phyloP scores from a whole-genome alignment of 495 filamentous ascomycete genomes.

The Paragyromitra xinjiangensis region DNA sequence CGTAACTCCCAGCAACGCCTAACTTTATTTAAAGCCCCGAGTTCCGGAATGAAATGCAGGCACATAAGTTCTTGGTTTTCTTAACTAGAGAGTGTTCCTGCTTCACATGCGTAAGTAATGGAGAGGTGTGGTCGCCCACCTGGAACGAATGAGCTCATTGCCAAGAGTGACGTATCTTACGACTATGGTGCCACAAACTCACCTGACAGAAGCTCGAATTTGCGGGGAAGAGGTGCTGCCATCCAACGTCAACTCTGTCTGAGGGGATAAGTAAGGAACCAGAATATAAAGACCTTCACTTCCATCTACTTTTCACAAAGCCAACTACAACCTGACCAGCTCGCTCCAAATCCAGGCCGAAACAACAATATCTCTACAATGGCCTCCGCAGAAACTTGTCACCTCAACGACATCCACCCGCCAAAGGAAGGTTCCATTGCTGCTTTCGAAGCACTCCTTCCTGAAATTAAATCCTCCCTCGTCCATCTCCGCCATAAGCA shows the following conservation, averaged over 20 bases:
- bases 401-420: conserved; percentile 25
- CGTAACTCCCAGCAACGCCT: too few species aligned
- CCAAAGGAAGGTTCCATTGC: conserved; percentile 48
- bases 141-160: conserved; percentile 19
- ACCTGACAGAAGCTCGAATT: conserved; percentile 6
- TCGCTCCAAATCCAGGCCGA: not conserved
- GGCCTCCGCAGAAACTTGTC: conserved; percentile 48
- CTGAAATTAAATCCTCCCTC: conserved; percentile 39
- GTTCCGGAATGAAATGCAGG: too few species aligned
- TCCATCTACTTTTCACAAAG: not conserved
- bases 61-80: too few species aligned
- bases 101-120: too few species aligned
- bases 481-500: conserved; percentile 53
- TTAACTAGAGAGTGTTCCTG: too few species aligned
- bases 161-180: conserved; percentile 34
- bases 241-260: not conserved
- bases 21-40: too few species aligned
- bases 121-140: not conserved
- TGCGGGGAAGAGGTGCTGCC: conserved; percentile 8
- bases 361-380: conserved; percentile 7
- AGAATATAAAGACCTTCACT: not conserved
- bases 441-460: conserved; percentile 44
- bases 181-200: conserved; percentile 12
- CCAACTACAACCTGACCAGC: not conserved
- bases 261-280: conserved; percentile 13